Evolutionary conservation across 257 asterid species (phyloP).

Genomic region (Rauvolfia tetraphylla): DNA sequence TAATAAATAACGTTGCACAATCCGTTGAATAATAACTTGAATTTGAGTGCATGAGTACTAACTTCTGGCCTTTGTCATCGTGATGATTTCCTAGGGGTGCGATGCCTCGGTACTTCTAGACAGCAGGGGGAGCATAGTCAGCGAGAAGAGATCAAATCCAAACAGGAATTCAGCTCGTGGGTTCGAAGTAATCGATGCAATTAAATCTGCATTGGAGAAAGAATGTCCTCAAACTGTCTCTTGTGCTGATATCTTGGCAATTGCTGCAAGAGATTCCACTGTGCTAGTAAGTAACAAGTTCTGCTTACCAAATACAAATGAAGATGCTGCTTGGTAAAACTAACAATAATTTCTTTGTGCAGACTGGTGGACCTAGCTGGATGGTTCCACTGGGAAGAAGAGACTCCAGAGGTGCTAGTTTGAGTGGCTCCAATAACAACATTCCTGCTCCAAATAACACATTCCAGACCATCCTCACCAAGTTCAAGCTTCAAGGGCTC

Average conservation of each 20-base stretch:
- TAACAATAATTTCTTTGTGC: slow-evolving; percentile 8
- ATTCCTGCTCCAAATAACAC: slow-evolving; percentile 96
- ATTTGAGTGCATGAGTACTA: background rate
- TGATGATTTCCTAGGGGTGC: slow-evolving; percentile 55
- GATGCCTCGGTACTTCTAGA: slow-evolving; percentile 89
- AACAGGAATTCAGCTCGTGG: slow-evolving; percentile 85
- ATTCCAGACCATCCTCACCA: slow-evolving; percentile 78
- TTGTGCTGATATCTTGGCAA: slow-evolving; percentile 81
- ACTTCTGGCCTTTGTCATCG: background rate
- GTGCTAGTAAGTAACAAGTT: slow-evolving; percentile 44
- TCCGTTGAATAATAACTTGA: background rate
- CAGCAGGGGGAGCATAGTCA: slow-evolving; percentile 42
- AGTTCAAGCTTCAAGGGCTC: slow-evolving; percentile 68
- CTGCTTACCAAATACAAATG: background rate
- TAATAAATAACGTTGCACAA: background rate
- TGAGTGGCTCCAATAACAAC: slow-evolving; percentile 85
- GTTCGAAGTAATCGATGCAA: slow-evolving; percentile 80
- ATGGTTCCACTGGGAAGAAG: slow-evolving; percentile 83
- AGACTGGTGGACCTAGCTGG: slow-evolving; percentile 88
- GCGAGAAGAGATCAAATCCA: slow-evolving; percentile 68
- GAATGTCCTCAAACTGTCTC: slow-evolving; percentile 84
- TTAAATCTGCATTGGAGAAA: slow-evolving; percentile 70
- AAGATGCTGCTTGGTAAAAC: background rate
- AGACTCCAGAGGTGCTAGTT: slow-evolving; percentile 76
- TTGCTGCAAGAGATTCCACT: slow-evolving; percentile 84